phyloP scores from a whole-genome alignment of 345 rosid genomes.

The Crucihimalaya himalaica region DNA sequence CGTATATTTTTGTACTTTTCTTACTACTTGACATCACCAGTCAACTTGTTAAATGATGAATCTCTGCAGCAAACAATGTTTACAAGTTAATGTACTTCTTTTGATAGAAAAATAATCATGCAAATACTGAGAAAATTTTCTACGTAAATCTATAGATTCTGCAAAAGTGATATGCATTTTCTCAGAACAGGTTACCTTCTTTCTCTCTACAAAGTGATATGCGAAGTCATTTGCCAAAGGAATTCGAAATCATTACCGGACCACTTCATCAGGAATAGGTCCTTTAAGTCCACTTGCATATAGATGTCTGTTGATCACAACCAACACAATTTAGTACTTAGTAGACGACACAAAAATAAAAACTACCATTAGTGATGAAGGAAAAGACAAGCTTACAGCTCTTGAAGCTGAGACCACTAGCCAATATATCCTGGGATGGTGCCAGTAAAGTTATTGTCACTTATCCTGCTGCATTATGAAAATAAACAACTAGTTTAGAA shows the following conservation, averaged over 20 bases:
- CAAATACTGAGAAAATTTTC: background rate
- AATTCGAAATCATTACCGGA: too few relatives aligned
- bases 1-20: background rate
- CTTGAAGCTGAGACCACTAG: slow-evolving; percentile 55
- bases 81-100: background rate
- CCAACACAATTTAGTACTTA: background rate
- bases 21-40: slow-evolving; percentile 1
- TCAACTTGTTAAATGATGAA: slow-evolving; percentile 35
- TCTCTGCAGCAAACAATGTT: slow-evolving; percentile 27
- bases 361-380: background rate
- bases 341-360: too few relatives aligned
- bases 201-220: too few relatives aligned
- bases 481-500: background rate
- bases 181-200: background rate
- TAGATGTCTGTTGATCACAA: slow-evolving; percentile 38
- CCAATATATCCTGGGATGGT: slow-evolving; percentile 58
- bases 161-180: background rate
- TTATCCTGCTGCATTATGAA: slow-evolving; percentile 54
- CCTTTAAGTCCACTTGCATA: slow-evolving; percentile 55
- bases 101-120: background rate
- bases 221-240: too few relatives aligned
- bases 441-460: slow-evolving; percentile 73
- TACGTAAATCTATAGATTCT: background rate
- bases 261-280: slow-evolving; percentile 49
- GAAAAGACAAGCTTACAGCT: slow-evolving; percentile 54